phyloP scores from a whole-genome alignment of 2,329 filamentous ascomycete species.

The Coniochaeta sp. region DNA sequence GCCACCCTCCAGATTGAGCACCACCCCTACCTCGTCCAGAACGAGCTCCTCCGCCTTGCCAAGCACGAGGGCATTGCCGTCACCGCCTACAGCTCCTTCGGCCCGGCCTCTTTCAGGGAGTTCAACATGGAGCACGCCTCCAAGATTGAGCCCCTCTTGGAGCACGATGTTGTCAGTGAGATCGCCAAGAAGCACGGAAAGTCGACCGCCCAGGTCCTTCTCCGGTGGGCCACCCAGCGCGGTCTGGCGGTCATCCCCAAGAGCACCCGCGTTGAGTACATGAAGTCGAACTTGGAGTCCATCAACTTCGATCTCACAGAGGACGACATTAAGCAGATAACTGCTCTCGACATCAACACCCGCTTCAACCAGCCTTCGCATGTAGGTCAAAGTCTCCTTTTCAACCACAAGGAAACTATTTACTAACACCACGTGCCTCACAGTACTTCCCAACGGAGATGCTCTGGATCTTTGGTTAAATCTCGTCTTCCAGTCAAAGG shows the following conservation, averaged over 20 bases:
- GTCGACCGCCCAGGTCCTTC: slow-evolving; percentile 70
- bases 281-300: slow-evolving; percentile 61
- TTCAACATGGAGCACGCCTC: slow-evolving; percentile 63
- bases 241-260: slow-evolving; percentile 78
- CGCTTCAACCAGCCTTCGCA: slow-evolving; percentile 67
- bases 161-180: slow-evolving; percentile 55
- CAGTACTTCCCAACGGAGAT: slow-evolving; percentile 49
- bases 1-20: slow-evolving; percentile 83
- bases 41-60: slow-evolving; percentile 60
- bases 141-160: slow-evolving; percentile 60
- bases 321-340: slow-evolving; percentile 60
- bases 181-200: slow-evolving; percentile 65
- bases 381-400: slow-evolving; percentile 9
- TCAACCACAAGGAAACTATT: not conserved
- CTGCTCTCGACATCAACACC: slow-evolving; percentile 54
- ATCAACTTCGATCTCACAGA: slow-evolving; percentile 57
- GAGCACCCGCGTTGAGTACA: slow-evolving; percentile 45
- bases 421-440: slow-evolving; percentile 1
- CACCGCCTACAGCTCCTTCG: slow-evolving; percentile 80
- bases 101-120: slow-evolving; percentile 71
- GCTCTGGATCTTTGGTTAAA: slow-evolving; percentile 51
- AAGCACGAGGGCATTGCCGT: slow-evolving; percentile 63
- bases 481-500: not conserved
- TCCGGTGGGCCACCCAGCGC: slow-evolving; percentile 82
- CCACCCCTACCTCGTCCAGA: slow-evolving; percentile 80